Base-by-base conservation (phyloP, 176 grass and related monocot genomes). In the Echinochloa phyllopogon region DNA sequence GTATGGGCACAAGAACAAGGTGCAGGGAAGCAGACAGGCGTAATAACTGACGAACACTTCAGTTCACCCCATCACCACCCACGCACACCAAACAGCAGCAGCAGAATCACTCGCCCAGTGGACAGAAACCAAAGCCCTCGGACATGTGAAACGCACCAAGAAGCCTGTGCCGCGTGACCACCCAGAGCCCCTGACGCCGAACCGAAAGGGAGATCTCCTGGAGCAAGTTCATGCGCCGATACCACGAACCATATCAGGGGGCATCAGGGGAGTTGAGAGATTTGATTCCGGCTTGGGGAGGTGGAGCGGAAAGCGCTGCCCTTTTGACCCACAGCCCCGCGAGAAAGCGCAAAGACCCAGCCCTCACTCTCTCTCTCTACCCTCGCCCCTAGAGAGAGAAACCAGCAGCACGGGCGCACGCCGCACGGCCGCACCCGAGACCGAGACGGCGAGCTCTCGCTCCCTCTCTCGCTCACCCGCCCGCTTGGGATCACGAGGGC, bases 41-140 rank as follows among this genome's bases (percentile, higher is more conserved):
- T 23, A 64, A 80, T 37, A 73, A 80, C 47, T 42, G 20, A 72
- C 9, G 3, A 86, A 55, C 67, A 6, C 76, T 45, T 74, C 76
- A 11, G 68, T 55, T 86, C 85, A 86, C 43, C 85, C 77, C 85
- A 86, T 80, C 45, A 73, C 85, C 58, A 66, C 36, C 5, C n/a
- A 18, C n/a, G 68, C 24, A 10, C 48, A 75, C 47, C 69, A 7
- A 78, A 45, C 71, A 68, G 60, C 33, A 58, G 47, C 67, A 68
- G 39, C 43, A 52, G 52, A 86, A 13, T 37, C 66, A 72, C 43
- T 74, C 68, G 50, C 48, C 57, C 23, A 16, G 67, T 0, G 44
- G 45, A 53, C 6, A 27, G 58, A 74, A 10, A 63, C 45, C 27
- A 29, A 74, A 38, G 58, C 2, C 8, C 44, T 21, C 58, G 17